phyloP scores from a whole-genome alignment of 2,329 filamentous ascomycete species.

The Ciborinia camelliae region DNA sequence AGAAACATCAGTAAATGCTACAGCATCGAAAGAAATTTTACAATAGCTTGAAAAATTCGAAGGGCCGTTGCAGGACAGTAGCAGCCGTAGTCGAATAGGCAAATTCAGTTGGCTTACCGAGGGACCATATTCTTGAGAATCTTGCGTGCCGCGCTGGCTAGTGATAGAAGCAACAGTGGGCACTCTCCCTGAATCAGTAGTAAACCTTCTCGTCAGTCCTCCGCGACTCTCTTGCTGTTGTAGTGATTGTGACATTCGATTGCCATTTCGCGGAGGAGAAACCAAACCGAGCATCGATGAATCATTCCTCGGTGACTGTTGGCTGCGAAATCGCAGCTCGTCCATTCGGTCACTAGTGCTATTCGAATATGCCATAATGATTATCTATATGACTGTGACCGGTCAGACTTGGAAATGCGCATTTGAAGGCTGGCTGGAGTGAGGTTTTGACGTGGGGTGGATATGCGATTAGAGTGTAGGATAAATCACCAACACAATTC shows the following conservation, averaged over 20 bases:
- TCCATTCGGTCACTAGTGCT: constrained; percentile 67
- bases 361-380: constrained; percentile 61
- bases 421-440: constrained; percentile 20
- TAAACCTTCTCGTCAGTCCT: constrained; percentile 86
- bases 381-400: constrained; percentile 30
- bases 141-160: constrained; percentile 32
- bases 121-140: constrained; percentile 36
- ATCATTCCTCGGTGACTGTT: constrained; percentile 76
- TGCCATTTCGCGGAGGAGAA: constrained; percentile 69
- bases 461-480: constrained; percentile 16
- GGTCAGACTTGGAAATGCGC: constrained; percentile 26
- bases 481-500: not conserved
- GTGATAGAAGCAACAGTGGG: constrained; percentile 59
- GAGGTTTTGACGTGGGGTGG: constrained; percentile 28
- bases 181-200: constrained; percentile 82
- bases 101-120: constrained; percentile 35
- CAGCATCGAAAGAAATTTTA: constrained; percentile 1
- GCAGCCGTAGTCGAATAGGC: constrained; percentile 22
- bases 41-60: not conserved
- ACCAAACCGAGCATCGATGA: constrained; percentile 70
- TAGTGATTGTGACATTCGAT: constrained; percentile 58
- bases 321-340: constrained; percentile 73
- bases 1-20: constrained; percentile 28
- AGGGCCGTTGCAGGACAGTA: constrained; percentile 22
- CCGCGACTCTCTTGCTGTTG: constrained; percentile 66